Conservation (phyloP, 352 stramenopile genomes). For the Pythium inflatum region DNA sequence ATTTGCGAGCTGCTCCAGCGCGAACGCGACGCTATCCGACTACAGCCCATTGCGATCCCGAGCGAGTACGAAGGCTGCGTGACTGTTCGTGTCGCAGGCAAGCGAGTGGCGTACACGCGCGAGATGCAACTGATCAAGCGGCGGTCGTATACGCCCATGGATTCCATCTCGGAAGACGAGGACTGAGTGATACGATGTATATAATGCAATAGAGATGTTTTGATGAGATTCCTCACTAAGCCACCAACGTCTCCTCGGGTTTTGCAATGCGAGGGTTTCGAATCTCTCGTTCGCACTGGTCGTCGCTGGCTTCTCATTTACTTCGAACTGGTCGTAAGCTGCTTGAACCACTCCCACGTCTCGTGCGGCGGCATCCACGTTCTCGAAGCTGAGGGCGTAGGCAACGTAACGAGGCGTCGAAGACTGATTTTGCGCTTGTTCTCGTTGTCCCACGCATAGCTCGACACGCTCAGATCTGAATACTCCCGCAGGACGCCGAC, state of each 20-base stretch:
- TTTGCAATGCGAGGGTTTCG: no score
- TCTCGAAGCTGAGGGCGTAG: neutral
- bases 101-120: slow-evolving; percentile 56
- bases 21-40: slow-evolving; percentile 6
- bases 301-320: no score
- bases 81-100: slow-evolving; percentile 49
- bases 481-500: slow-evolving; percentile 5
- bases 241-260: no score
- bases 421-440: neutral
- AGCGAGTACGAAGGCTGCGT: slow-evolving; percentile 49
- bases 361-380: slow-evolving; percentile 1
- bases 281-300: no score
- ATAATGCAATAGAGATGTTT: no score
- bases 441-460: slow-evolving; percentile 5
- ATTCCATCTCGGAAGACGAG: slow-evolving; percentile 47
- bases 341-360: neutral
- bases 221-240: no score
- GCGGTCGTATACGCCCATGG: slow-evolving; percentile 47
- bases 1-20: slow-evolving; percentile 35
- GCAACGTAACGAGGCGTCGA: neutral
- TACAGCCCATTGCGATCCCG: slow-evolving; percentile 43
- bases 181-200: slow-evolving; percentile 9
- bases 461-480: neutral
- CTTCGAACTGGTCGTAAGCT: neutral
- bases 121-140: slow-evolving; percentile 56